Evolutionary conservation across 768 basidiomycete species (phyloP).

Genomic region (Kwoniella dejecticola): DNA sequence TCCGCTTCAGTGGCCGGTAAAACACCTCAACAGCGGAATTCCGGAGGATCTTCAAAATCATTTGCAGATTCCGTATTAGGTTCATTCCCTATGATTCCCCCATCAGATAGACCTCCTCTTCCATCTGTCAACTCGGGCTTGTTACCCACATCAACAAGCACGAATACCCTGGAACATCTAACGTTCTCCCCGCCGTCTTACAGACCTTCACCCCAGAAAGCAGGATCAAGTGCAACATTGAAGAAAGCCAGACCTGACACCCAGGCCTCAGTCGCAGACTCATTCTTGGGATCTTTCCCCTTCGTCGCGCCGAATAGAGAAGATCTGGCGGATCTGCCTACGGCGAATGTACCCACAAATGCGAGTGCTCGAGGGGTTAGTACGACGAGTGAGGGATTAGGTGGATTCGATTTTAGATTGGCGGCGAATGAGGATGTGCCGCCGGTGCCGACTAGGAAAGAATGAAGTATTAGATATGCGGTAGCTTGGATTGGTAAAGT

Average conservation of each 20-base stretch:
- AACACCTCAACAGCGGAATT: constrained; percentile 26
- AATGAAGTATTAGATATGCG: too few relatives aligned
- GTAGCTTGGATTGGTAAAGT: too few relatives aligned
- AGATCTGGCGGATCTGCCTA: constrained; percentile 36
- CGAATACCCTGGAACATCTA: constrained; percentile 32
- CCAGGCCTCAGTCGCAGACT: constrained; percentile 37
- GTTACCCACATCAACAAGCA: constrained; percentile 42
- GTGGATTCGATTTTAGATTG: constrained; percentile 47
- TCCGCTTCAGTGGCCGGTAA: background rate
- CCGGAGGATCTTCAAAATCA: constrained; percentile 38
- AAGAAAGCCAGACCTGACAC: constrained; percentile 31
- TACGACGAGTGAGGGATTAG: constrained; percentile 42
- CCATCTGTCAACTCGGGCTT: background rate
- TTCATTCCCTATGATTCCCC: constrained; percentile 54
- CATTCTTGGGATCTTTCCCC: constrained; percentile 45
- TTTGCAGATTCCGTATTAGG: constrained; percentile 50
- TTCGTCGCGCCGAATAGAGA: constrained; percentile 42
- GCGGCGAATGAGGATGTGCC: constrained; percentile 4
- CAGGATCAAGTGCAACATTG: background rate
- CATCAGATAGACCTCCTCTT: constrained; percentile 3
- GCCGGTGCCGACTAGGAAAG: constrained; percentile 7
- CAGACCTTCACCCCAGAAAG: too few relatives aligned
- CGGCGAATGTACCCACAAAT: constrained; percentile 8
- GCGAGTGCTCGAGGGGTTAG: constrained; percentile 27
- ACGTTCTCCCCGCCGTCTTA: constrained; percentile 14